These are phyloP conservation scores for Sphagnum magellanicum DNA, from an alignment of 228 moss, liverwort and hornwort species.

Conservation along the genomic window DNA sequence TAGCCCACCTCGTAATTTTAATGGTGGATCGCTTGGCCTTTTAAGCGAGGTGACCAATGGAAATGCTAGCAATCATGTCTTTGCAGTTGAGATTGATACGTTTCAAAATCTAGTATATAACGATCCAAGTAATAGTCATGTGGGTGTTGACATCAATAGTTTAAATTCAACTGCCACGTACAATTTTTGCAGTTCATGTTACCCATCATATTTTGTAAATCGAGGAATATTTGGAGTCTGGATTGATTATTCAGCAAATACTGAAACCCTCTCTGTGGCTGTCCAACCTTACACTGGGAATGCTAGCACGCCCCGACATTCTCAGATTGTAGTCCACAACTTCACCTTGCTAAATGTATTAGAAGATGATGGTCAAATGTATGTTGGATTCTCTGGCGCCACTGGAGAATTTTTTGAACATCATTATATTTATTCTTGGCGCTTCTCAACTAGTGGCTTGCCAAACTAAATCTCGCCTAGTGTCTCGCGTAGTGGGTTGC, in stretches of 20 bases:
- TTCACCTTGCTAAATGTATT: background rate
- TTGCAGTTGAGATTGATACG: constrained; percentile 25
- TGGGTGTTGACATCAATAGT: constrained; percentile 17
- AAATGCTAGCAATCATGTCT: background rate
- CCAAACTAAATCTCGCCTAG: too few species aligned
- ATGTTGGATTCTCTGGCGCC: constrained; percentile 9
- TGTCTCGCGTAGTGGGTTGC: too few species aligned
- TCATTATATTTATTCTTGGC: constrained; percentile 5
- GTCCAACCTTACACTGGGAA: constrained; percentile 1
- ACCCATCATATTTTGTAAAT: constrained; percentile 13
- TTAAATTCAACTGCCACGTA: constrained; percentile 6
- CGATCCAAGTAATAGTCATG: constrained; percentile 14
- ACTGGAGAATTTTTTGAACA: background rate
- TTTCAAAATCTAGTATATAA: background rate
- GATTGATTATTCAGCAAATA: constrained; percentile 9
- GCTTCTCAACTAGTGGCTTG: constrained; percentile 3
- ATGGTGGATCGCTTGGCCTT: constrained; percentile 1
- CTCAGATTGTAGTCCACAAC: background rate
- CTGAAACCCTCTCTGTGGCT: background rate
- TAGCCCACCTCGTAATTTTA: too few species aligned
- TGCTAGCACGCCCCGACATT: background rate
- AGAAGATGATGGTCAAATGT: background rate
- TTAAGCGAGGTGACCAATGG: background rate
- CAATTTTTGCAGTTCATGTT: constrained; percentile 2
- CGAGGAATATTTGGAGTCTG: constrained; percentile 3